Evolutionary conservation across 2,329 filamentous ascomycete species (phyloP), one percentile per base, ranked within the genome.

Genomic region (Ceratocystis cubensis): DNA sequence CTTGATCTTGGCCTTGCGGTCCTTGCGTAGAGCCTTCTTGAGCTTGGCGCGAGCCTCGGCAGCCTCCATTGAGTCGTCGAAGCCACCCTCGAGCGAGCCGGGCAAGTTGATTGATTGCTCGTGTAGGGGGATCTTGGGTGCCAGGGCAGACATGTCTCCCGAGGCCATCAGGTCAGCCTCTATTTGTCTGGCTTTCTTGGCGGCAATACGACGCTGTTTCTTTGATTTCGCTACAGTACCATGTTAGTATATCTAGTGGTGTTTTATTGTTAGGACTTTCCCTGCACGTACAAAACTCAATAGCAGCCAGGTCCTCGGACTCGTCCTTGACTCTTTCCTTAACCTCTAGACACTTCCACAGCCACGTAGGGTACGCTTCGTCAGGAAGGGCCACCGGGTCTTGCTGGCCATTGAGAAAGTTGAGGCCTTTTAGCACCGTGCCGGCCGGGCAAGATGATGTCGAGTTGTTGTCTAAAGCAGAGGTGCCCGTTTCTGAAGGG

Each of bases 31-130:
- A 44, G 85, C 85, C 76, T 80, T 83, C 70, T 81, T 87, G 72
- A 92, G 78, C 71, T 86, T 84, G 69, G 81, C 79, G 73, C 88
- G 80, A 73, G 82, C 78, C 37, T 75, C 72, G 8, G 74, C 76
- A 44, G 82, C 81, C 63, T 74, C 73, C 44, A 84, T 68, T 62
- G 82, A 80, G 62, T 80, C 77, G 65, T 75, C 74, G 25, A 78
- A 69, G 28, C 74, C 75, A 66, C 76, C 76, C 65, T 76, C 76
- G 70, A 78, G 75, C 69, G 77, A 74, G 25, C 75, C 77, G 1
- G 86, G 85, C 68, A 94, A 74, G 79, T 94, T 90, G 72, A 93
- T 81, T 22, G 82, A 87, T 78, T 94, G 90, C 72, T 91, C 84
- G 73, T 88, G 86, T 50, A 93, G 74, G 8, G 89, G 89, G 46